Percentiles rank a stretch among this genome's conserved stretches.
These are phyloP conservation scores for Inonotus hispidus DNA, from an alignment of 1,284 basidiomycete genomes.

Conservation along the genomic window DNA sequence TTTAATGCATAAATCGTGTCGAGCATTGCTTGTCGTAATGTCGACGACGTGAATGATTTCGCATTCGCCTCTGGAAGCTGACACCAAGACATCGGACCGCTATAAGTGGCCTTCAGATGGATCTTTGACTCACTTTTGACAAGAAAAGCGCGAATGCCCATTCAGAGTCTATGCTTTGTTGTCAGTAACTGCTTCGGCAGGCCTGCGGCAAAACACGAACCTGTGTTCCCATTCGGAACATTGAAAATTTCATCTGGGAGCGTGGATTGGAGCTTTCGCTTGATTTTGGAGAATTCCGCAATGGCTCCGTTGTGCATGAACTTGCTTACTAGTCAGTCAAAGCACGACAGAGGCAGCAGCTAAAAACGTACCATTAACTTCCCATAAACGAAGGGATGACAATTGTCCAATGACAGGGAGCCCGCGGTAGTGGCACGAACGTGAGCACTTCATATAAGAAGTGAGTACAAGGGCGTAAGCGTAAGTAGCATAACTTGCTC, in stretches of 20 bases:
- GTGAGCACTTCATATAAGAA: conserved; percentile 57
- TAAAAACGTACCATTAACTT: conserved; percentile 71
- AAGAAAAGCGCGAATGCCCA: conserved; percentile 93
- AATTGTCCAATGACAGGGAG: conserved; percentile 87
- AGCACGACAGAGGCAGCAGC: not conserved
- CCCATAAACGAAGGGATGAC: conserved; percentile 85
- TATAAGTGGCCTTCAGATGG: not conserved
- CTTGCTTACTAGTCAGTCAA: conserved; percentile 34
- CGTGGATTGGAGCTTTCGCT: conserved; percentile 69
- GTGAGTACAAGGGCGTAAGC: conserved; percentile 3
- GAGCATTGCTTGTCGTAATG: conserved; percentile 77
- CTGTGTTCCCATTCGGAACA: conserved; percentile 87
- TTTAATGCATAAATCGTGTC: conserved; percentile 82
- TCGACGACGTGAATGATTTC: conserved; percentile 54
- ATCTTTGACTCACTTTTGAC: conserved; percentile 55
- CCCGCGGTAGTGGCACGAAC: conserved; percentile 87
- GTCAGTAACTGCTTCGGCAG: not conserved
- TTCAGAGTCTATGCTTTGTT: conserved; percentile 67
- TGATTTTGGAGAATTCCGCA: conserved; percentile 75
- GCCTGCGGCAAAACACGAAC: conserved; percentile 33
- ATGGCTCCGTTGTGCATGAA: conserved; percentile 97
- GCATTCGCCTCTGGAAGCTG: conserved; percentile 81
- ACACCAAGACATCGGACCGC: conserved; percentile 8
- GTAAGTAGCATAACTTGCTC: conserved; percentile 25
- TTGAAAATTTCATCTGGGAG: conserved; percentile 83